These are phyloP conservation scores for Pseudogymnoascus sp. DNA, from an alignment of 2,329 filamentous ascomycete genomes.

Conservation along the genomic window DNA sequence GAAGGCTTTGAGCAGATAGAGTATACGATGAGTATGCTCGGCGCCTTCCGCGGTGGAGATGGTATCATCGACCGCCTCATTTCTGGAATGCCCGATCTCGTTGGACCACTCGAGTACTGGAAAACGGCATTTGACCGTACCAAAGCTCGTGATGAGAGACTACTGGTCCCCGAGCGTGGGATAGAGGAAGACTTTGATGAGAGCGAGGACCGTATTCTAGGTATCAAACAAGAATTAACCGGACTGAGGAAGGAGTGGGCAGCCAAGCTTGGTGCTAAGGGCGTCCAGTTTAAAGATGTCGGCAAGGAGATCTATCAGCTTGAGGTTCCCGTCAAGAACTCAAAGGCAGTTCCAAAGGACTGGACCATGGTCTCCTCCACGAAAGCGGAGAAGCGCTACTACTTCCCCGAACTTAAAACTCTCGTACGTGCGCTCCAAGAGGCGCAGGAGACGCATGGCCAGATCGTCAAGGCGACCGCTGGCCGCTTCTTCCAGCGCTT, in stretches of 20 bases:
- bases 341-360: conserved; percentile 67
- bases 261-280: conserved; percentile 62
- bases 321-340: conserved; percentile 70
- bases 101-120: conserved; percentile 70
- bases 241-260: conserved; percentile 63
- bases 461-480: conserved; percentile 81
- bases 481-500: conserved; percentile 79
- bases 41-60: conserved; percentile 64
- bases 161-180: conserved; percentile 76
- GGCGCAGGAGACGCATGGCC: conserved; percentile 84
- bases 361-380: conserved; percentile 98
- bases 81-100: conserved; percentile 75
- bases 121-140: conserved; percentile 81
- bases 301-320: conserved; percentile 97
- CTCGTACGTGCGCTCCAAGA: conserved; percentile 86
- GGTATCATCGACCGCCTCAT: conserved; percentile 81
- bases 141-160: conserved; percentile 68
- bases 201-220: conserved; percentile 68
- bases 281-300: conserved; percentile 70
- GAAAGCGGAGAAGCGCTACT: conserved; percentile 83
- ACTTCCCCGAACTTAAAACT: conserved; percentile 73
- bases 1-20: conserved; percentile 98
- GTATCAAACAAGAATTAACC: conserved; percentile 65
- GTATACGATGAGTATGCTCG: conserved; percentile 77
- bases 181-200: conserved; percentile 88